Evolutionary conservation across 1,139 yeast genomes (phyloP).

Genomic region (Pneumocystis murina): DNA sequence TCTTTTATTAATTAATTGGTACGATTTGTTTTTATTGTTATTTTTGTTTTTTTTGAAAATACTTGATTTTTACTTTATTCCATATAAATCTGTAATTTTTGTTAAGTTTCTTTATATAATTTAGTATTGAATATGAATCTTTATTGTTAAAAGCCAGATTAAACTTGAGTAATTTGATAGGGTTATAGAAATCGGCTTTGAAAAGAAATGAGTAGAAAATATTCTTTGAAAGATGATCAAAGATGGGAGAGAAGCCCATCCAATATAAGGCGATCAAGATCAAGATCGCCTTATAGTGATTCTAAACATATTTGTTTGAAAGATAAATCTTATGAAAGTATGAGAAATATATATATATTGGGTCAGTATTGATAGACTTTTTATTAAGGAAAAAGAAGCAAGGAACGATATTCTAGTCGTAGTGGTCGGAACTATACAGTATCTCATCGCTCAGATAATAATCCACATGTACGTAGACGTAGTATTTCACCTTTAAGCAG

Average conservation of each 20-base stretch:
- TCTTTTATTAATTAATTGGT: too few relatives aligned
- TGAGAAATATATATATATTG: background rate
- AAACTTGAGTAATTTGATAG: background rate
- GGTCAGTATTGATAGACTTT: background rate
- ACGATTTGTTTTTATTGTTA: too few relatives aligned
- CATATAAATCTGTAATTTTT: background rate
- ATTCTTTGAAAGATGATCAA: background rate
- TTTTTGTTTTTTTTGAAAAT: conserved; percentile 53
- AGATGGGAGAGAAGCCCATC: background rate
- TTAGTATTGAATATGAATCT: background rate
- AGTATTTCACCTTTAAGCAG: background rate
- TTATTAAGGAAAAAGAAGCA: background rate
- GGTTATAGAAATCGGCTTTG: background rate
- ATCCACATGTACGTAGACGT: background rate
- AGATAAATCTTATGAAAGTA: background rate
- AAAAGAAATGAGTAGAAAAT: background rate
- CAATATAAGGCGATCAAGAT: background rate
- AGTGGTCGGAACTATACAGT: background rate
- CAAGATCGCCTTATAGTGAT: background rate
- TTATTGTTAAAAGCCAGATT: background rate
- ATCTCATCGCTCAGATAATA: background rate
- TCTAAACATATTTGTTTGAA: background rate
- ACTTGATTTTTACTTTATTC: conserved; percentile 17
- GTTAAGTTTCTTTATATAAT: too few relatives aligned
- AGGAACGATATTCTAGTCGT: background rate